Evolutionary conservation across 2,329 filamentous ascomycete genomes (phyloP), one percentile per base, ranked within the genome.

Genomic region (Aspergillus pseudotamarii): DNA sequence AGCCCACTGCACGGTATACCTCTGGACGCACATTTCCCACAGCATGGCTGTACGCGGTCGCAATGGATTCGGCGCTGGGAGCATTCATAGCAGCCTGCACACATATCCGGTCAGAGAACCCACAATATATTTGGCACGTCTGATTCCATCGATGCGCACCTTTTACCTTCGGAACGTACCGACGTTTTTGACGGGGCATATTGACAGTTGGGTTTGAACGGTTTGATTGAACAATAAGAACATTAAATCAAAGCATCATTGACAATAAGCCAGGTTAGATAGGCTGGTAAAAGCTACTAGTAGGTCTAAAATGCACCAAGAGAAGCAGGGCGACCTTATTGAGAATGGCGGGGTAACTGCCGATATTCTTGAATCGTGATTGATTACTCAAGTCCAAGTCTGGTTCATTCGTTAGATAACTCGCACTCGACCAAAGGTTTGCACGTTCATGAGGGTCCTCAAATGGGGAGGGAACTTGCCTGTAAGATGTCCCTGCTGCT

Each of bases 31-130:
- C 65, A 65, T 56, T 67, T 67, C 21, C 57, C 51, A 28, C 63
- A 65, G n/a, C 54, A 57, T 51, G 59, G 59, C 4, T 45, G 23
- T 14, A 46, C 53, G 3, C 60, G 60, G 26, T 66, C 65, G 28
- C 65, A 66, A 56, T 65, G 64, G 23, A 66, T 65, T 36, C 65
- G 65, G 14, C 65, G 58, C 51, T 66, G 65, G n/a, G 65, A 66
- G 38, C 62, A 66, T 38, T 66, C 64, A 26, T 66, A 59, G 50
- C 65, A 66, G 16, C 65, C 65, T 66, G 81, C 43, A 8, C 28
- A 51, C 11, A 16, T 28, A 21, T 30, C 48, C 26, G 16, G 48
- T 51, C 16, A 51, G 48, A 32, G 19, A 51, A 36, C 32, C 21
- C 30, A 32, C 34, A 26, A n/a, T 30, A 19, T 32, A 54, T 6